These are phyloP conservation scores for Lanzia echinophila DNA, from an alignment of 2,329 filamentous ascomycete genomes.

Conservation along the genomic window DNA sequence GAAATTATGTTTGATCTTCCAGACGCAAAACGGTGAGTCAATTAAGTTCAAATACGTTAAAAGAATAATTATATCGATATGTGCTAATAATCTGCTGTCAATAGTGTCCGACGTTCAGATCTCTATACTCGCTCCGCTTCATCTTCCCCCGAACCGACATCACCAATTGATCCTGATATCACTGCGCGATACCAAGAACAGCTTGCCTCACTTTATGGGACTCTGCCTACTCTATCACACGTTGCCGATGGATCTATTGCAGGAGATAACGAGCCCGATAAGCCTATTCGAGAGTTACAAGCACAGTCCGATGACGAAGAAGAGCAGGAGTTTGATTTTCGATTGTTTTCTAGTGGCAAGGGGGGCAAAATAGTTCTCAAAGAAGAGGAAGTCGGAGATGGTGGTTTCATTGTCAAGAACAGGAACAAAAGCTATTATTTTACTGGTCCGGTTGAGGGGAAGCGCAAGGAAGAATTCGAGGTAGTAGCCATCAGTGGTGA, in stretches of 20 bases:
- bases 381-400: conserved; percentile 34
- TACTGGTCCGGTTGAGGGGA: conserved; percentile 33
- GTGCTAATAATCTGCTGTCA: conserved; percentile 7
- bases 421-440: conserved; percentile 46
- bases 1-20: conserved; percentile 45
- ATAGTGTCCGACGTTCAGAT: conserved; percentile 49
- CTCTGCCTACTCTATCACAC: conserved; percentile 2
- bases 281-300: neutral
- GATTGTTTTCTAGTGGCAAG: conserved; percentile 42
- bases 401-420: conserved; percentile 34
- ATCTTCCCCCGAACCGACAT: conserved; percentile 13
- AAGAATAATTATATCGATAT: neutral
- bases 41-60: neutral
- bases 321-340: conserved; percentile 47
- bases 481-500: conserved; percentile 45
- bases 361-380: conserved; percentile 43
- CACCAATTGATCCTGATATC: conserved; percentile 21
- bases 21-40: conserved; percentile 44
- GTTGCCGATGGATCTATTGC: neutral
- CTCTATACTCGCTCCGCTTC: conserved; percentile 34
- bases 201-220: conserved; percentile 24
- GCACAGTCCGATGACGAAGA: conserved; percentile 15
- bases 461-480: conserved; percentile 36
- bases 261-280: conserved; percentile 23
- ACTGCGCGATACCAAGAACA: conserved; percentile 15